Evolutionary conservation across 805 yeast species (phyloP).

Genomic region (Metschnikowia similis): DNA sequence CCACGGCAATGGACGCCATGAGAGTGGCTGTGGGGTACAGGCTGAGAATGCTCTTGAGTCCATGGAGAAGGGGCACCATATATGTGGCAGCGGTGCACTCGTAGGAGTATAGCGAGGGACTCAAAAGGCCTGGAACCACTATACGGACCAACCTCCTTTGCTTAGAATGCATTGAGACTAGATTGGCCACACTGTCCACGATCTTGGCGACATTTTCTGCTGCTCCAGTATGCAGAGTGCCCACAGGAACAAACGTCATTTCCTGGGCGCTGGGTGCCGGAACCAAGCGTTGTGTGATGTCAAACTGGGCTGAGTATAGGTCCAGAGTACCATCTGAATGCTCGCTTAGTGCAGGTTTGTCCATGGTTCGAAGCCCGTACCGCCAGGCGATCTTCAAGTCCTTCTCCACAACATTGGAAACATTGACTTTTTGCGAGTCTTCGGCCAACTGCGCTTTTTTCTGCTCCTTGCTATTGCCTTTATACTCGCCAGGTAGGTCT

Average conservation of each 20-base stretch:
- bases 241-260: conserved; percentile 49
- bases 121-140: conserved; percentile 70
- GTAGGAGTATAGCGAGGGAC: conserved; percentile 71
- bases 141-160: conserved; percentile 54
- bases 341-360: conserved; percentile 3
- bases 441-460: conserved; percentile 54
- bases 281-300: conserved; percentile 63
- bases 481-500: conserved; percentile 73
- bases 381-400: conserved; percentile 94
- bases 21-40: conserved; percentile 47
- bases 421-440: conserved; percentile 62
- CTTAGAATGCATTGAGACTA: conserved; percentile 33
- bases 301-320: conserved; percentile 64
- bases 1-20: conserved; percentile 56
- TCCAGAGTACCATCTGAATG: conserved; percentile 33
- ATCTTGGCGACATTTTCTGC: conserved; percentile 31
- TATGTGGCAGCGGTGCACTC: conserved; percentile 40
- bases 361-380: conserved; percentile 47
- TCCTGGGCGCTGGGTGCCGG: conserved; percentile 68
- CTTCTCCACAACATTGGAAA: conserved; percentile 53
- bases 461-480: conserved; percentile 62
- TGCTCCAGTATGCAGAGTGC: conserved; percentile 17
- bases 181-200: conserved; percentile 33
- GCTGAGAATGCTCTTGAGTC: conserved; percentile 51
- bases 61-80: conserved; percentile 58